Evolutionary conservation across 345 rosid species (phyloP).

Genomic region (Hibiscus tridactylites): DNA sequence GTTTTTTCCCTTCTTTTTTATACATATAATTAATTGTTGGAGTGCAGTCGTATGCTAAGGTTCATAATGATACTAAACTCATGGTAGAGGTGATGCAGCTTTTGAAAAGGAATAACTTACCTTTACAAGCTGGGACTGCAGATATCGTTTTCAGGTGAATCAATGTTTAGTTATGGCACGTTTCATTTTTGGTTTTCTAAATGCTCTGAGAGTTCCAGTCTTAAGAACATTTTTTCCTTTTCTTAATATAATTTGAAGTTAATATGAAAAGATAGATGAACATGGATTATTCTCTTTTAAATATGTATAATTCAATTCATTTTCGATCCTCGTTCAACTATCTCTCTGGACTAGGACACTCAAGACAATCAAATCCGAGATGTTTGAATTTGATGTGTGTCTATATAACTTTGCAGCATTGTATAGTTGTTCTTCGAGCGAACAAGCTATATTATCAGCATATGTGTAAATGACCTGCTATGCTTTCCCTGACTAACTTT

Average conservation of each 20-base stretch:
- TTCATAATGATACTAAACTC: slow-evolving; percentile 39
- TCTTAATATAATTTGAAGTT: background rate
- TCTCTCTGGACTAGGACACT: background rate
- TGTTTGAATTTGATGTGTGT: background rate
- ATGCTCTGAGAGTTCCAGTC: slow-evolving; percentile 1
- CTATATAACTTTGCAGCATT: background rate
- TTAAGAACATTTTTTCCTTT: background rate
- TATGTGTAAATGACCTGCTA: background rate
- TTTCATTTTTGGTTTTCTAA: background rate
- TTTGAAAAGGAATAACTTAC: slow-evolving; percentile 48
- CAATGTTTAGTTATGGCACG: background rate
- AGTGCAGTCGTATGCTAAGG: slow-evolving; percentile 62
- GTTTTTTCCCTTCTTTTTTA: background rate
- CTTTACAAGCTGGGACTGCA: slow-evolving; percentile 70
- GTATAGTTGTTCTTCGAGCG: background rate
- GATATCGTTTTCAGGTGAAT: slow-evolving; percentile 69
- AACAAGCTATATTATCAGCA: background rate
- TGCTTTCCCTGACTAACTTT: background rate
- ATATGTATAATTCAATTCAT: background rate
- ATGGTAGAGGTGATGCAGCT: slow-evolving; percentile 66
- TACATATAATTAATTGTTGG: slow-evolving; percentile 9
- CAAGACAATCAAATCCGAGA: background rate
- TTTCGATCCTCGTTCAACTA: background rate
- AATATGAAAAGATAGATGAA: background rate
- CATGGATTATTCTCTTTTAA: background rate